phyloP scores from a whole-genome alignment of 2,329 filamentous ascomycete genomes.

The Fusarium sp. region DNA sequence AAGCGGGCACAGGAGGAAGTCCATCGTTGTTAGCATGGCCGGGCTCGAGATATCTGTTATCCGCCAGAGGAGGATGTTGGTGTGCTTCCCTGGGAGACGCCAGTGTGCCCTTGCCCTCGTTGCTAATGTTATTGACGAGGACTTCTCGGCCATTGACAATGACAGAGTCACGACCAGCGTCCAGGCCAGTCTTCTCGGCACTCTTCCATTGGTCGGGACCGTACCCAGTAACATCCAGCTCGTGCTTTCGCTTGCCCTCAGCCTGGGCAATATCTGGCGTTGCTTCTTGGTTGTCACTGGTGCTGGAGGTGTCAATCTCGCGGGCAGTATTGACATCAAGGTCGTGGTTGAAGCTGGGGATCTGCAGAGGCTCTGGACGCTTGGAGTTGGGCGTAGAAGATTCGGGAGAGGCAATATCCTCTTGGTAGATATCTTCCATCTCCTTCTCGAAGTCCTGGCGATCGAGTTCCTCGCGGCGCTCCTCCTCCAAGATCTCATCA shows the following conservation, averaged over 20 bases:
- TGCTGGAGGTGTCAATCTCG: slow-evolving; percentile 50
- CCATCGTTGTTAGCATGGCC: slow-evolving; percentile 56
- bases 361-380: slow-evolving; percentile 32
- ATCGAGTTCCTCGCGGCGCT: slow-evolving; percentile 75
- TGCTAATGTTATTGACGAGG: slow-evolving; percentile 70
- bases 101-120: slow-evolving; percentile 73
- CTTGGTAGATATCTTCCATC: slow-evolving; percentile 72
- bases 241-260: slow-evolving; percentile 71
- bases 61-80: slow-evolving; percentile 38
- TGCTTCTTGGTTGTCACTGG: slow-evolving; percentile 15
- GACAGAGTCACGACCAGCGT: slow-evolving; percentile 76
- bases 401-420: slow-evolving; percentile 52
- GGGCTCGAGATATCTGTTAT: slow-evolving; percentile 48
- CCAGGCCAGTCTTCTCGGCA: slow-evolving; percentile 70
- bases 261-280: slow-evolving; percentile 52
- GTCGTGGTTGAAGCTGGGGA: slow-evolving; percentile 79
- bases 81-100: slow-evolving; percentile 54
- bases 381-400: slow-evolving; percentile 49
- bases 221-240: slow-evolving; percentile 81
- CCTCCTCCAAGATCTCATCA: slow-evolving; percentile 87
- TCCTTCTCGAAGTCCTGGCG: slow-evolving; percentile 66
- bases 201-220: slow-evolving; percentile 81
- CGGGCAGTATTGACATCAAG: slow-evolving; percentile 60
- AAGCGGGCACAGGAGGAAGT: slow-evolving; percentile 68
- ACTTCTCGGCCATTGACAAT: slow-evolving; percentile 78